Evolutionary conservation across 305 asterid species (phyloP).

Genomic region (Rubia tinctorum): DNA sequence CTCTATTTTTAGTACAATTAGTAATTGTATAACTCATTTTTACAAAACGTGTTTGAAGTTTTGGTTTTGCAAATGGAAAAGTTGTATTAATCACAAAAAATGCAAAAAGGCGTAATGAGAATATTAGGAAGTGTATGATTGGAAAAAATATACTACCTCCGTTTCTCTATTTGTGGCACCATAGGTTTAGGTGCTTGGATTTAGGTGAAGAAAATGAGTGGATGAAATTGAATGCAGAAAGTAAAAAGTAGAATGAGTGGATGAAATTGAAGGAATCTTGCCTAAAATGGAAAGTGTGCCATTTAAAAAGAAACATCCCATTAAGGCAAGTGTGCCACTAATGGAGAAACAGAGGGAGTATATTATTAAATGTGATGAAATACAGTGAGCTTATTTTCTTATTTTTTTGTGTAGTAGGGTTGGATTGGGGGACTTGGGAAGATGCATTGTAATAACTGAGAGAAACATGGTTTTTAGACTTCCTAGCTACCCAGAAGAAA

Average conservation of each 20-base stretch:
- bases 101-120: neutral
- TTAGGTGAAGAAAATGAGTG: too few species aligned
- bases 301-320: too few species aligned
- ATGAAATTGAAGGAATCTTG: too few species aligned
- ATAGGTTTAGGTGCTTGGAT: too few species aligned
- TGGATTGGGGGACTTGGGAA: neutral
- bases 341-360: too few species aligned
- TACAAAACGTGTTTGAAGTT: neutral
- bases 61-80: neutral
- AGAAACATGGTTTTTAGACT: neutral
- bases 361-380: neutral
- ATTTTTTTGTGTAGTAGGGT: neutral
- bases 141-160: too few species aligned
- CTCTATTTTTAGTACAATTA: neutral
- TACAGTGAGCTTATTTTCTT: neutral
- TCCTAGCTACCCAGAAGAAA: neutral
- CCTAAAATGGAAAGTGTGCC: too few species aligned
- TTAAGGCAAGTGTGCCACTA: too few species aligned
- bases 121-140: neutral
- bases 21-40: neutral
- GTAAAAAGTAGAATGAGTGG: too few species aligned
- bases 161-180: too few species aligned
- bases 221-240: too few species aligned
- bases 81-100: neutral
- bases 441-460: neutral